Evolutionary conservation across 345 rosid species (phyloP).

Genomic region (Gossypium thurberi): DNA sequence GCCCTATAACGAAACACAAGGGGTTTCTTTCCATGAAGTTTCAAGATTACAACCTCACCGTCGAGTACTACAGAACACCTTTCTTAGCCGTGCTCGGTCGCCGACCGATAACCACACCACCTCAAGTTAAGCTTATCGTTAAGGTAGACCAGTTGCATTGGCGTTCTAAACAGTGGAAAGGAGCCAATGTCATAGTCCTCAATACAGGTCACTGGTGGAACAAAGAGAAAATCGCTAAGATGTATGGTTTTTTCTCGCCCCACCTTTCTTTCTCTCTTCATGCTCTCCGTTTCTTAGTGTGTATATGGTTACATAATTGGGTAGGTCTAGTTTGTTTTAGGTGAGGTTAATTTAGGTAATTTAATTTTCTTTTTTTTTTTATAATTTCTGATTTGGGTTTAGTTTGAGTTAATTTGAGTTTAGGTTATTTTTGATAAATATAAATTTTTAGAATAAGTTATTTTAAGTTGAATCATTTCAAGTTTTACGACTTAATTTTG

Average conservation of each 20-base stretch:
- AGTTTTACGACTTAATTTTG: too few species aligned
- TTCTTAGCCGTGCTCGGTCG: slow-evolving; percentile 54
- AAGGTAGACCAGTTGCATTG: slow-evolving; percentile 62
- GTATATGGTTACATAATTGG: not conserved
- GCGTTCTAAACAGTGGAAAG: slow-evolving; percentile 57
- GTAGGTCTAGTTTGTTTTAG: too few species aligned
- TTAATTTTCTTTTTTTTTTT: too few species aligned
- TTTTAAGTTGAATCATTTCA: too few species aligned
- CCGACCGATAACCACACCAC: slow-evolving; percentile 37
- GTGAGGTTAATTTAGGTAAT: too few species aligned
- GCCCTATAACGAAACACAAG: slow-evolving; percentile 69
- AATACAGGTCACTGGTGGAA: slow-evolving; percentile 92
- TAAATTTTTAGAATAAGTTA: too few species aligned
- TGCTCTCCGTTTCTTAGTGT: not conserved
- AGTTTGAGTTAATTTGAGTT: too few species aligned
- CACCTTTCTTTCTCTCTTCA: not conserved
- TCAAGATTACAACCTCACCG: slow-evolving; percentile 55
- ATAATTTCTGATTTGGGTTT: too few species aligned
- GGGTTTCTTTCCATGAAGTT: slow-evolving; percentile 81
- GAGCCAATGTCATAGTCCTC: slow-evolving; percentile 65
- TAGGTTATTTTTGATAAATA: too few species aligned
- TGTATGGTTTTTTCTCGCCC: slow-evolving; percentile 18
- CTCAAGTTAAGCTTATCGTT: slow-evolving; percentile 33
- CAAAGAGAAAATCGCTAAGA: slow-evolving; percentile 47
- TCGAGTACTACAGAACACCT: slow-evolving; percentile 76